Evolutionary conservation across 106 monocot species (phyloP), one percentile per base, ranked within the genome.

Genomic region (Platanthera zijinensis): DNA sequence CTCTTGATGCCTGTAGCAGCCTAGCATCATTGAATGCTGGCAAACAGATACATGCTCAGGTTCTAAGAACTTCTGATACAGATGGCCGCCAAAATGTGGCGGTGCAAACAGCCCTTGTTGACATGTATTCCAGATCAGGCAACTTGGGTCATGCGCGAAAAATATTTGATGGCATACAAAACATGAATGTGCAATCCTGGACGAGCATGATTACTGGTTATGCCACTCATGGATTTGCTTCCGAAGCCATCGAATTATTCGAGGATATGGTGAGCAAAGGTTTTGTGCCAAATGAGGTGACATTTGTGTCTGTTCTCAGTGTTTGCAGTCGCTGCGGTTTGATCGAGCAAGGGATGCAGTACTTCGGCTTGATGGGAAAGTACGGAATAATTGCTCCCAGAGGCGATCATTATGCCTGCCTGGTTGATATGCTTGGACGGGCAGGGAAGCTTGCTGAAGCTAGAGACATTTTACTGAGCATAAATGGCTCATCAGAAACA

Each of bases 251-350:
- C n/a, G 54, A 73, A n/a, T 13, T 79, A 57, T 83, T 87, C 5
- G 84, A 84, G 64, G 52, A 81, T 25, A 84, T 90, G 82, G 61
- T 83, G 46, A 78, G 73, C 1, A 76, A 17, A 10, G 87, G 76
- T 6, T 66, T 79, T 13, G 72, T 78, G 79, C 90, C 87, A 14
- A 90, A 87, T 71, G 84, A 85, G 52, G 78, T 90, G 50, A 90
- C 87, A 15, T 87, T 90, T 74, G 73, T 90, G n/a, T 57, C 84
- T 28, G 69, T 85, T 52, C 61, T 87, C 62, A 87, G 21, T 80
- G 90, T 85, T 77, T 90, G 90, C 50, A 90, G 83, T 30, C 87
- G 80, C 79, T 59, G 81, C 81, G 85, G 90, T 47, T 81, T 90
- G 52, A 52, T 90, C 75, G 78, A 81, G 21, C 48, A 85, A 53